phyloP scores from a whole-genome alignment of 768 basidiomycete species.

The Leucogyrophana mollusca region DNA sequence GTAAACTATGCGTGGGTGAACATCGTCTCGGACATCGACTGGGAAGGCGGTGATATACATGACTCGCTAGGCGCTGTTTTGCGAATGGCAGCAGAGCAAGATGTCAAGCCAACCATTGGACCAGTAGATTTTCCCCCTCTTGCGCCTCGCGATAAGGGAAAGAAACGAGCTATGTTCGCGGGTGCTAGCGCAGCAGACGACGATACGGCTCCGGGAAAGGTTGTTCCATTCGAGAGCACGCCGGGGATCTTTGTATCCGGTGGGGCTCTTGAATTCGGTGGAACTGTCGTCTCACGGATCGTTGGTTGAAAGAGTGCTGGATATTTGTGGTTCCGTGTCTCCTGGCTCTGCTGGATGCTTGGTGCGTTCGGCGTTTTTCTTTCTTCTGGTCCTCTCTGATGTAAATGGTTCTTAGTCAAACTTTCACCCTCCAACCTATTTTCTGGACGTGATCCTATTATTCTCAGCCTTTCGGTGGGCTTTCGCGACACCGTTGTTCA shows the following conservation, averaged over 20 bases:
- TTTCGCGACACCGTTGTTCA: no score
- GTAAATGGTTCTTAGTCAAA: background rate
- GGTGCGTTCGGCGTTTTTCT: background rate
- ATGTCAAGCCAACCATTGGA: constrained; percentile 25
- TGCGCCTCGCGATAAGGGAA: constrained; percentile 23
- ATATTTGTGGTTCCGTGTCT: background rate
- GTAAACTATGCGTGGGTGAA: constrained; percentile 85
- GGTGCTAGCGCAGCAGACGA: constrained; percentile 13
- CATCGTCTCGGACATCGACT: constrained; percentile 76
- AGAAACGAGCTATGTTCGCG: constrained; percentile 14
- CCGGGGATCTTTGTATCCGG: constrained; percentile 27
- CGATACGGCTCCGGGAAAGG: constrained; percentile 21
- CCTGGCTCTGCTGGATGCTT: background rate
- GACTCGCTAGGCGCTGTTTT: constrained; percentile 44
- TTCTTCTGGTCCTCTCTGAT: background rate
- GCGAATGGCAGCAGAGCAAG: constrained; percentile 34
- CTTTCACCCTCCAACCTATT: no score
- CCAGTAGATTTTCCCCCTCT: constrained; percentile 19
- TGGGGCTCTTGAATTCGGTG: constrained; percentile 29
- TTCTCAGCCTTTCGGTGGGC: no score
- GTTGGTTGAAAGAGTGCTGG: constrained; percentile 19
- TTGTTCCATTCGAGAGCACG: constrained; percentile 35
- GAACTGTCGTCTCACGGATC: constrained; percentile 35
- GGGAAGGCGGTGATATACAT: constrained; percentile 75
- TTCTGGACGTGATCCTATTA: no score